Base-by-base conservation (phyloP, 2,329 filamentous ascomycete genomes). In the Ploettnerulaceae sp. region DNA sequence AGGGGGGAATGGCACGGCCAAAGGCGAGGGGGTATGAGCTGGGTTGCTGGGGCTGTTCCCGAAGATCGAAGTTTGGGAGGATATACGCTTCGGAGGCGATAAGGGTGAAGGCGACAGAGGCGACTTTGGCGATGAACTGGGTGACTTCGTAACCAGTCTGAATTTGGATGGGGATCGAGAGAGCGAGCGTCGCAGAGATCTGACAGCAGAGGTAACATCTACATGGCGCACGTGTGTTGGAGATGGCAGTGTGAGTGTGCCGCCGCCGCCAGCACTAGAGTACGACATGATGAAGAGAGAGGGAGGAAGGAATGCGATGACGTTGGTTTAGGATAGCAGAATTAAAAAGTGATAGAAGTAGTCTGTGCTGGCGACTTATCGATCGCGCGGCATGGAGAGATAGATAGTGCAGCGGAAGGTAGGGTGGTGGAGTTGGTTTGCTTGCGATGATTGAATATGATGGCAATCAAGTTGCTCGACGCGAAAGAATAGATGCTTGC, bases 141-240 rank as follows among this genome's bases (percentile, higher is more conserved):
- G 59, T 22, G 62, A 62, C 48, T 62, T 65, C 9, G 69, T 72
- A 57, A 79, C 71, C 43, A 94, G 71, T 47, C 79, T 76, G 65
- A 93, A 91, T 66, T 93, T 95, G 24, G 91, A 95, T 8, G 91
- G 91, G n/a, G 91, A 96, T 59, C 89, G 80, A 47, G 90, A 96
- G 54, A 96, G 75, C 20, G 91, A 95, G 58, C 89, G 86, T 55
- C 90, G 79, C 48, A 96, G 74, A 60, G 89, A 86, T 62, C 88
- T 80, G 54, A 95, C 86, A 49, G 86, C 84, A 40, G 86, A 82
- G 52, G 86, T 84, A 55, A 88, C 81, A 70, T 95, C 87, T 60
- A 91, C 84, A 67, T 86, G 84, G 65, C 88, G 86, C 52, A 81
- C 80, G 61, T 87, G 82, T 37, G 86, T 91, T 48, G 91, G 90